Evolutionary conservation across 2,329 filamentous ascomycete genomes (phyloP).

Genomic region (Aspergillus sp.): DNA sequence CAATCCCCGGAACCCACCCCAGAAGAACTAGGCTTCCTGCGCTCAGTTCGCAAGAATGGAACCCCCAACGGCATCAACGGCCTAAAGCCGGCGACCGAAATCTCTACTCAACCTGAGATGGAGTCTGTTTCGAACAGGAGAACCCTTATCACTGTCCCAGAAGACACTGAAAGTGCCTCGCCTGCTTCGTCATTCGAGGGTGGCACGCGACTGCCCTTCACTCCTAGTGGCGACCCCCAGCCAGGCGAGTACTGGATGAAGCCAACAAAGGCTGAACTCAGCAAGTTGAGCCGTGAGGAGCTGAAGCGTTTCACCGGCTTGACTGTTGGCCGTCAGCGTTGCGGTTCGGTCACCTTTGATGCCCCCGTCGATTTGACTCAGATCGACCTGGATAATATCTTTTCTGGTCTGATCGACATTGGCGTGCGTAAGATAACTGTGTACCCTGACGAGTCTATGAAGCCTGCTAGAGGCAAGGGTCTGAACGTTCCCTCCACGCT

Average conservation of each 20-base stretch:
- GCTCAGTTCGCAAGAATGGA: conserved; percentile 52
- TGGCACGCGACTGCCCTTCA: conserved; percentile 29
- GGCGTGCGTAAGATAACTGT: conserved; percentile 80
- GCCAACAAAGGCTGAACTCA: conserved; percentile 72
- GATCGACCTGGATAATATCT: conserved; percentile 77
- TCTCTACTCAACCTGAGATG: conserved; percentile 57
- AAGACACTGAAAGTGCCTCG: conserved; percentile 47
- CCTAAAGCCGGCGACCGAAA: conserved; percentile 32
- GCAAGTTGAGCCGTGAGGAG: conserved; percentile 76
- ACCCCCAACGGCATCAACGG: conserved; percentile 47
- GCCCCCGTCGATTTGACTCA: conserved; percentile 77
- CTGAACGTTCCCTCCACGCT: conserved; percentile 90
- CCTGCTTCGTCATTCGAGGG: conserved; percentile 34
- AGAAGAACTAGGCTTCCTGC: conserved; percentile 60
- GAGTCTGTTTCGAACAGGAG: conserved; percentile 73
- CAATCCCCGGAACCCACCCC: conserved; percentile 54
- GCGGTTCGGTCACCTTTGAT: conserved; percentile 80
- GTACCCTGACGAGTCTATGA: conserved; percentile 72
- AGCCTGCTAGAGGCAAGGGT: conserved; percentile 81
- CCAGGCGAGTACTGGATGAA: conserved; percentile 85
- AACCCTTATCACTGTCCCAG: conserved; percentile 69
- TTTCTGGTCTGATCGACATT: conserved; percentile 72
- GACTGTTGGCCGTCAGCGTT: conserved; percentile 76
- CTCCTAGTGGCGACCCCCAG: conserved; percentile 48
- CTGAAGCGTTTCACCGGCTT: conserved; percentile 73